These are phyloP conservation scores for Xylariales sp. DNA, from an alignment of 2,329 filamentous ascomycete species.

Conservation along the genomic window DNA sequence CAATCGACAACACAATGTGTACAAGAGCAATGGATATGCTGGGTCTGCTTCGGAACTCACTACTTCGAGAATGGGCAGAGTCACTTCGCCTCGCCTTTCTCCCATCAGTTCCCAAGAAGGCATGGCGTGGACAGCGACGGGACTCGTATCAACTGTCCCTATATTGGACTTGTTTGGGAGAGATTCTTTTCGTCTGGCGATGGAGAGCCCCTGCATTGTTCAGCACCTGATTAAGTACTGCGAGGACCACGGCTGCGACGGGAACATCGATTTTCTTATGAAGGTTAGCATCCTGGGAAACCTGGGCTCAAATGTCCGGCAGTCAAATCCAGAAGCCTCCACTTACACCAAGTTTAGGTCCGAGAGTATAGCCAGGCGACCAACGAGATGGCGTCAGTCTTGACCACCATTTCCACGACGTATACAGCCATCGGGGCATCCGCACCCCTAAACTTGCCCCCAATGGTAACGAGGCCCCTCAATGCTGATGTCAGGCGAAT, in stretches of 20 bases:
- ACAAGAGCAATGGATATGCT: slow-evolving; percentile 1
- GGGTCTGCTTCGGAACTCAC: not conserved
- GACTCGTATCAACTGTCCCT: too few species aligned
- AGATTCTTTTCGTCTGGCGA: slow-evolving; percentile 45
- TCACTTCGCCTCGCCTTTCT: slow-evolving; percentile 13
- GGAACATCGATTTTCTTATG: slow-evolving; percentile 48
- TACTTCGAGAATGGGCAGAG: slow-evolving; percentile 21
- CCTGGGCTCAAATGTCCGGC: not conserved
- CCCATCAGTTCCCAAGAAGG: slow-evolving; percentile 9
- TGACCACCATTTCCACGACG: slow-evolving; percentile 40
- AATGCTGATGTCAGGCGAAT: slow-evolving; percentile 43
- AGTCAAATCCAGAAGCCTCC: not conserved
- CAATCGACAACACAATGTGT: slow-evolving; percentile 22
- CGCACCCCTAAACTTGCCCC: slow-evolving; percentile 37
- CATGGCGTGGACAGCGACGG: slow-evolving; percentile 7
- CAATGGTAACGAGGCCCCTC: slow-evolving; percentile 34
- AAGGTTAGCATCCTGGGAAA: slow-evolving; percentile 31
- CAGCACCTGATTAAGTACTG: slow-evolving; percentile 46
- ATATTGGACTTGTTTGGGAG: slow-evolving; percentile 44
- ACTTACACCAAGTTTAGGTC: too few species aligned
- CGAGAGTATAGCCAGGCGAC: slow-evolving; percentile 41
- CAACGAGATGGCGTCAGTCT: slow-evolving; percentile 37
- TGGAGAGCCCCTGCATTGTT: slow-evolving; percentile 43
- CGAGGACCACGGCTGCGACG: slow-evolving; percentile 38
- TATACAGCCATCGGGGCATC: slow-evolving; percentile 32